Percentiles rank a stretch among this genome's conserved stretches.
These are phyloP conservation scores for Alternaria metachromatica DNA, from an alignment of 2,329 filamentous ascomycete species.

Conservation along the genomic window DNA sequence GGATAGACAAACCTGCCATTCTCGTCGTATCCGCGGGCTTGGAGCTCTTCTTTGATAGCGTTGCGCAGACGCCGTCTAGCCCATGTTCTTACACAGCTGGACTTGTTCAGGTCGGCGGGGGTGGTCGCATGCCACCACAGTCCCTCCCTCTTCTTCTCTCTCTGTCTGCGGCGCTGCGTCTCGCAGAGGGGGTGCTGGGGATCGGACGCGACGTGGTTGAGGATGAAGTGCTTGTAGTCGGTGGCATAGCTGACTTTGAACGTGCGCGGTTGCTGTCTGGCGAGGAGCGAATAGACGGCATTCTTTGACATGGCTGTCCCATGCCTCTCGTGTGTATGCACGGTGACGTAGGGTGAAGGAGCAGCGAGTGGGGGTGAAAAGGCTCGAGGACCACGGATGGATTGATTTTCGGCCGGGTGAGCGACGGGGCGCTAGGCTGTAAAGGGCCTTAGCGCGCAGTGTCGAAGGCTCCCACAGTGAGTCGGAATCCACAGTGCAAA, in stretches of 20 bases:
- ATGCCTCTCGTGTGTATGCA: slow-evolving; percentile 2
- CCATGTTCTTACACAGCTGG: slow-evolving; percentile 42
- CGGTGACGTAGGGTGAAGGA: slow-evolving; percentile 4
- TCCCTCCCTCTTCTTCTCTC: slow-evolving; percentile 28
- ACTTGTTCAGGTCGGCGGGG: slow-evolving; percentile 33
- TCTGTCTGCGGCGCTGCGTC: slow-evolving; percentile 24
- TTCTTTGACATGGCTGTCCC: slow-evolving; percentile 23
- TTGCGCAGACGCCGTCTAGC: slow-evolving; percentile 37
- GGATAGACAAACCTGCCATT: slow-evolving; percentile 29
- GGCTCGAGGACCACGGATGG: neutral
- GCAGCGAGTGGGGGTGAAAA: neutral
- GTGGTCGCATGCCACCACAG: slow-evolving; percentile 45
- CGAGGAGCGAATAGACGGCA: slow-evolving; percentile 13
- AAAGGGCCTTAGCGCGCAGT: slow-evolving; percentile 15
- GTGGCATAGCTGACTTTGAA: slow-evolving; percentile 34
- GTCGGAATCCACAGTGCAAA: slow-evolving; percentile 19
- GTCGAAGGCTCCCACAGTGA: slow-evolving; percentile 23
- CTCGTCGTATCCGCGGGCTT: slow-evolving; percentile 34
- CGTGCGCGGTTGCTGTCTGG: slow-evolving; percentile 17
- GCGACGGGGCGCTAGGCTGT: slow-evolving; percentile 6
- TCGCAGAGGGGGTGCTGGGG: slow-evolving; percentile 35
- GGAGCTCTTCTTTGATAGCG: slow-evolving; percentile 41
- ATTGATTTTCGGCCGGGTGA: slow-evolving; percentile 5
- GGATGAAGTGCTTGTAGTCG: slow-evolving; percentile 32
- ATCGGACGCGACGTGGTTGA: slow-evolving; percentile 30